Conservation (phyloP, 192 early-diverging fungal species). For the Obelidium mucronatum region DNA sequence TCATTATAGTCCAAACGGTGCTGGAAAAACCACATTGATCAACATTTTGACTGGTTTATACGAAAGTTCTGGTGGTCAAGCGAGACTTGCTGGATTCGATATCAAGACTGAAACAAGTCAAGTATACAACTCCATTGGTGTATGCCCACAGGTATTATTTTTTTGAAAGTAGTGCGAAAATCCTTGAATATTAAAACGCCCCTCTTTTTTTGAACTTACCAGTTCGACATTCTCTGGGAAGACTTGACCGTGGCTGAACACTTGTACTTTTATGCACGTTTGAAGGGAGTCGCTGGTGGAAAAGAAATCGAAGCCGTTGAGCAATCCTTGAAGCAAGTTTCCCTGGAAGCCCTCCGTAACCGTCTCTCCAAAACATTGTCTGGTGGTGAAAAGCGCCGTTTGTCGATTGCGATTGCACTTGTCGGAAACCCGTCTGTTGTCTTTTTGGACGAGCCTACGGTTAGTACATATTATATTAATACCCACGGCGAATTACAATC, state of each 20-base stretch:
- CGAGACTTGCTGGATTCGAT: conserved; percentile 67
- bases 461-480: background rate
- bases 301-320: conserved; percentile 59
- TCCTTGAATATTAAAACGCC: no score
- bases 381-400: conserved; percentile 77
- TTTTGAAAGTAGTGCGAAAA: no score
- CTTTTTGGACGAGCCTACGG: conserved; percentile 85
- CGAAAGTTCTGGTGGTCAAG: conserved; percentile 62
- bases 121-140: conserved; percentile 72
- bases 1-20: no score
- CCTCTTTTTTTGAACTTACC: background rate
- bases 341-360: conserved; percentile 59
- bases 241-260: conserved; percentile 76
- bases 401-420: conserved; percentile 59
- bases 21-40: conserved; percentile 81
- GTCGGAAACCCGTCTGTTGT: conserved; percentile 67
- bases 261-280: conserved; percentile 74
- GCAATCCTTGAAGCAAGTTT: conserved; percentile 58
- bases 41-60: conserved; percentile 77
- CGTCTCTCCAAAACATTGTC: conserved; percentile 68
- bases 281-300: conserved; percentile 70
- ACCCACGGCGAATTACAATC: background rate
- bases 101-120: conserved; percentile 58
- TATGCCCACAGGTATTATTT: conserved; percentile 69
- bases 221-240: conserved; percentile 76